Percentiles rank a stretch among this genome's conserved stretches.
These are phyloP conservation scores for Stemphylium beticola DNA, from an alignment of 2,329 filamentous ascomycete genomes.

Conservation along the genomic window DNA sequence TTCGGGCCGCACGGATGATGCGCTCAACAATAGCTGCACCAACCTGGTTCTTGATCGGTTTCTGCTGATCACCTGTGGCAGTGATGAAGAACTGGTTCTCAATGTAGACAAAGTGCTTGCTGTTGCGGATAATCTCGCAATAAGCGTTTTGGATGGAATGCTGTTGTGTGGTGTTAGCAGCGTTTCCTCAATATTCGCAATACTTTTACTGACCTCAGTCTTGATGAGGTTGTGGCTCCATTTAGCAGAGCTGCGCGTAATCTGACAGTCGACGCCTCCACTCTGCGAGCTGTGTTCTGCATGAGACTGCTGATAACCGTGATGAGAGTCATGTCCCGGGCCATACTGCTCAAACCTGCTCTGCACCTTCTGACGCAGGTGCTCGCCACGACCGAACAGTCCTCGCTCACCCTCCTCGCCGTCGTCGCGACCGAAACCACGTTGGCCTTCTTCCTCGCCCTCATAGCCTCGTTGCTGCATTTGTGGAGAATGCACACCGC, in stretches of 20 bases:
- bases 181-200: background rate
- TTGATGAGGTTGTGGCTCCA: slow-evolving; percentile 64
- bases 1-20: slow-evolving; percentile 71
- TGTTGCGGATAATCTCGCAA: slow-evolving; percentile 71
- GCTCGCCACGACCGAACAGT: slow-evolving; percentile 33
- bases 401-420: slow-evolving; percentile 43
- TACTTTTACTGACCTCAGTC: slow-evolving; percentile 56
- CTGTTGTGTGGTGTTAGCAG: slow-evolving; percentile 26
- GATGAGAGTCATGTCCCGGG: slow-evolving; percentile 15
- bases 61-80: slow-evolving; percentile 72
- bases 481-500: slow-evolving; percentile 52
- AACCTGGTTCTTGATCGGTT: slow-evolving; percentile 77
- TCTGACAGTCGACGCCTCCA: slow-evolving; percentile 43
- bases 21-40: slow-evolving; percentile 80
- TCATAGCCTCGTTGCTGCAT: slow-evolving; percentile 43
- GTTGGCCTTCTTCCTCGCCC: slow-evolving; percentile 45
- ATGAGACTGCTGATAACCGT: slow-evolving; percentile 35
- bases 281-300: slow-evolving; percentile 39
- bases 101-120: slow-evolving; percentile 77
- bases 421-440: slow-evolving; percentile 42
- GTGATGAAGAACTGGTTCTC: slow-evolving; percentile 93
- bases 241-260: slow-evolving; percentile 52
- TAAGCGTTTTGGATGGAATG: slow-evolving; percentile 91
- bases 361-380: slow-evolving; percentile 38
- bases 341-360: slow-evolving; percentile 33